Conservation (phyloP, 768 basidiomycete species). For the Leucocoprinus sp. region DNA sequence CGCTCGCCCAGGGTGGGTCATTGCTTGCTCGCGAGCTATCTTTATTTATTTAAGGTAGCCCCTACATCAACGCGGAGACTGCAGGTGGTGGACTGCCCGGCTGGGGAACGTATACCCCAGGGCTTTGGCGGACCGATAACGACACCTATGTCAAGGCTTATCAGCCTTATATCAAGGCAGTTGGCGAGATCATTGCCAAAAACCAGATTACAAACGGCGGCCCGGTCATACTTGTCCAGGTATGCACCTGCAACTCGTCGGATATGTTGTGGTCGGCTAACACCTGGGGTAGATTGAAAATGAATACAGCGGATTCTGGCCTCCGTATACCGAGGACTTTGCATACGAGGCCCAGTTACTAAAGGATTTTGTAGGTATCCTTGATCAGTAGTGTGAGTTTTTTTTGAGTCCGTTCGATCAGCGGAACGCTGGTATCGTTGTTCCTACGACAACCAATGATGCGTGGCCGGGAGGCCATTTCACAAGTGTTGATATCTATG, state of each 20-base stretch:
- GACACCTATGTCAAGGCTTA: conserved; percentile 39
- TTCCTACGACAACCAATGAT: conserved; percentile 41
- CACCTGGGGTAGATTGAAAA: conserved; percentile 34
- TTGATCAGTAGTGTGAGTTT: background rate
- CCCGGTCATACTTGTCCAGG: conserved; percentile 39
- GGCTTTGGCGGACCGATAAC: conserved; percentile 37
- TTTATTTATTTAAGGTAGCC: conserved; percentile 16
- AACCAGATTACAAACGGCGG: conserved; percentile 57
- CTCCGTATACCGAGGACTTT: conserved; percentile 32
- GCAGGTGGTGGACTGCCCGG: conserved; percentile 50
- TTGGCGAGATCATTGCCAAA: conserved; percentile 36
- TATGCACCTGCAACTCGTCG: conserved; percentile 2
- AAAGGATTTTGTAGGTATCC: conserved; percentile 25
- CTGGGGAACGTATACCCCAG: conserved; percentile 44
- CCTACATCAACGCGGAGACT: conserved; percentile 41
- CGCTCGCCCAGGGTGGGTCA: conserved; percentile 37
- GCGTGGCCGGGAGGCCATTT: conserved; percentile 38
- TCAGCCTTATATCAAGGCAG: conserved; percentile 38
- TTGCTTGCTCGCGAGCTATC: background rate
- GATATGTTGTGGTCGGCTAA: background rate
- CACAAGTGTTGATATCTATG: conserved; percentile 40
- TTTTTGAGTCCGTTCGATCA: background rate
- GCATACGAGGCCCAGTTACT: conserved; percentile 29
- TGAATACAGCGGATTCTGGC: conserved; percentile 38
- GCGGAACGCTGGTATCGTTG: conserved; percentile 29